Evolutionary conservation across 2,329 filamentous ascomycete species (phyloP), one percentile per base, ranked within the genome.

Genomic region (Trichophyton simii): DNA sequence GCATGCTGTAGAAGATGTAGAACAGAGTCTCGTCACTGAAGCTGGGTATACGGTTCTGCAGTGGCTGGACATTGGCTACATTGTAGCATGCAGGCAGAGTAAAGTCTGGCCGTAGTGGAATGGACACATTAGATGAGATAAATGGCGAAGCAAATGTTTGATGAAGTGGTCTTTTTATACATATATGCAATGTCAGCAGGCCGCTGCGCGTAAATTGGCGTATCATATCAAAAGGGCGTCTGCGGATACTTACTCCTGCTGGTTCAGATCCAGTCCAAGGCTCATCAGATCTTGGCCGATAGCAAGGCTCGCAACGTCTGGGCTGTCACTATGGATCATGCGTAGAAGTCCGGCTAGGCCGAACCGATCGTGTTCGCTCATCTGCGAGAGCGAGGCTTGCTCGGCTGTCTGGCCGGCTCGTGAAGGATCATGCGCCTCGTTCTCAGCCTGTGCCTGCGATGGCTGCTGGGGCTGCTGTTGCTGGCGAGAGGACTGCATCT

Each of bases 1-100:
- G 83, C 75, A 83, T 82, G 64, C 83, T 84, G 73, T 87, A 87
- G 77, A 87, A 87, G 63, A 87, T 85, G 68, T 83, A 84, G 69
- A 87, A 85, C 3, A 87, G 76, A 0, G 85, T 87, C 69, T 87
- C 85, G 65, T 83, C 79, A 48, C 78, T 80, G 71, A 85, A 85
- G 60, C 80, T 80, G 2, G 77, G 73, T 65, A 85, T 81, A 62
- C 83, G 82, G 57, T 77, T 76, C 60, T 82, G 78, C 20, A 87
- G 74, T 6, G 82, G 79, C 58, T 85, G 84, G 9, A 87, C 83
- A 67, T 87, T 87, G 61, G 79, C 81, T 8, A 87, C 85, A 9
- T 78, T 83, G 69, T 87, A 87, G 63, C 84, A 86, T 44, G 78
- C 75, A 3, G 85, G 85, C 8, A 87, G 74, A 8, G 77, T 79